Evolutionary conservation across 1,284 basidiomycete species (phyloP).

Genomic region (Cutaneotrichosporon dermatis): DNA sequence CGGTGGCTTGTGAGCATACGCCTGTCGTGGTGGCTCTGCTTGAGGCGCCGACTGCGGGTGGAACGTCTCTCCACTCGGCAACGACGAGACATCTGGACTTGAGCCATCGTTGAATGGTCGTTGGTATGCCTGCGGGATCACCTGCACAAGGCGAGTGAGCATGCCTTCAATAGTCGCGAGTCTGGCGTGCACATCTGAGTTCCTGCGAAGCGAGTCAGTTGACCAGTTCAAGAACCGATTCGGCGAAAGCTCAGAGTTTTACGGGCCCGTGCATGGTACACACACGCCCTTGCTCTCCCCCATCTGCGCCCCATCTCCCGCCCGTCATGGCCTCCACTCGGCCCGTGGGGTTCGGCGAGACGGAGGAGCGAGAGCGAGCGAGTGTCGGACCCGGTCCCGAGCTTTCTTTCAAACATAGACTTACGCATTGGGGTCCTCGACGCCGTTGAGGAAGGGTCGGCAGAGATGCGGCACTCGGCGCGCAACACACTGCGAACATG

Average conservation of each 20-base stretch:
- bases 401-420: conserved; percentile 14
- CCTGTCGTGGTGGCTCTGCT: conserved; percentile 21
- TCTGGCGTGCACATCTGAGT: conserved; percentile 46
- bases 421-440: conserved; percentile 48
- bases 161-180: conserved; percentile 48
- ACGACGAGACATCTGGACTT: conserved; percentile 37
- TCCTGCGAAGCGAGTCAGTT: conserved; percentile 23
- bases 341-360: neutral
- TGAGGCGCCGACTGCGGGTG: conserved; percentile 33
- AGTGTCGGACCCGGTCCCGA: neutral
- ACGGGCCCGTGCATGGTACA: neutral
- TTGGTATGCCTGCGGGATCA: conserved; percentile 21
- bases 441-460: conserved; percentile 50
- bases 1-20: conserved; percentile 41
- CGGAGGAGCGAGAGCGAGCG: neutral
- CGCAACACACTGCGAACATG: conserved; percentile 50
- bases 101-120: conserved; percentile 18
- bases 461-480: conserved; percentile 50
- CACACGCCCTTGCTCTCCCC: too few species aligned
- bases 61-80: conserved; percentile 39
- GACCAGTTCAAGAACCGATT: neutral
- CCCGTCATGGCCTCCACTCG: too few species aligned
- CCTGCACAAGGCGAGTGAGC: conserved; percentile 39
- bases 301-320: too few species aligned
- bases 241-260: too few species aligned